Evolutionary conservation across 257 asterid genomes (phyloP), one percentile per base, ranked within the genome.

Genomic region (Jaltomata sinuosa): DNA sequence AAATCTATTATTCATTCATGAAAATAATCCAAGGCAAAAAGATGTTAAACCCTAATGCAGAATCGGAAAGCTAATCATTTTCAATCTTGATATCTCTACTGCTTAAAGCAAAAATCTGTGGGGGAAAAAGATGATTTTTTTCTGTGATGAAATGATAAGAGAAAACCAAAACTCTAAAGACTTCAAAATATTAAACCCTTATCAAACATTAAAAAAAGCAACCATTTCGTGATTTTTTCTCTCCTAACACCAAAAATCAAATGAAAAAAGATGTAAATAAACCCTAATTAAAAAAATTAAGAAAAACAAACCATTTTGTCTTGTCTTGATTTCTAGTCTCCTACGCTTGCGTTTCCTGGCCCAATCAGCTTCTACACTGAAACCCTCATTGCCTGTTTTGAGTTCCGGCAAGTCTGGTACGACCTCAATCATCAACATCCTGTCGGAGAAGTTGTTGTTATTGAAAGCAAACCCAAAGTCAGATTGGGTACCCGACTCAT

Each of bases 341-440:
- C 94, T 93, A 40, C 98, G 95, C 90, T 95, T 95, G 83, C 97
- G 92, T 62, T 90, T 93, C 52, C 93, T 88, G 38, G 90, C 91
- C 98, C 94, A 93, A 64, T 89, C 92, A 15, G 88, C 87, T 54
- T 90, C 71, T 69, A 68, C 54, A 36, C 62, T 31, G 68, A 84
- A 49, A 38, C 74, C 89, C 15, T 85, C 94, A 50, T 87, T 78
- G 83, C 84, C 92, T n/a, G 92, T 82, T 72, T 92, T 90, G 61
- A 88, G 71, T 45, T 88, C 92, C 65, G 84, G 82, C 49, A 90
- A 82, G 83, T 90, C 94, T 67, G 93, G 92, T 22, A 87, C 32
- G 79, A 94, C 88, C 91, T 93, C 94, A 88, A 95, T 91, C 87
- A 82, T 91, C 36, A 94, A 86, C 36, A 93, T 83, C 84, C 98